Evolutionary conservation across 2,329 filamentous ascomycete species (phyloP), one percentile per base, ranked within the genome.

Genomic region (Calonectria fujianensis): DNA sequence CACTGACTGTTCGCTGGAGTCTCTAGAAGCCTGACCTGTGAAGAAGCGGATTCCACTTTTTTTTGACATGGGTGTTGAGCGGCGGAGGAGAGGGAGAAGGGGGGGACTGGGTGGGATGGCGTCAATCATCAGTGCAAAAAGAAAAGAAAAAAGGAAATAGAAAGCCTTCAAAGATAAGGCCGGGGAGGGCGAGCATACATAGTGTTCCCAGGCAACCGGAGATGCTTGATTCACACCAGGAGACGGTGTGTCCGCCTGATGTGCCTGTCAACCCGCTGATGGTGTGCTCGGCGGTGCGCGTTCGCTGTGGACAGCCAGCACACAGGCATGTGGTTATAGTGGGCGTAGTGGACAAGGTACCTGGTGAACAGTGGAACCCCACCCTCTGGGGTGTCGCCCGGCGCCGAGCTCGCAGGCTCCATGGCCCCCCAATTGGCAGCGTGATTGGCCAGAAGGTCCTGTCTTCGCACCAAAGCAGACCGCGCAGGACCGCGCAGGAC

Each of bases 401-500:
- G 66, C 50, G 71, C 71, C 71, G 66, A 66, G 66, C 66, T 73
- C 71, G 71, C 71, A 66, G 50, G n/a, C 35, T 57, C 65, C 48
- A 69, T 63, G 20, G 39, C 67, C 41, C 67, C 54, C 68, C 57
- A 70, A 64, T 64, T 70, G 41, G n/a, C 32, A 39, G 29, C 32
- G 37, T 80, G 65, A 80, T 80, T 80, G 79, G 79, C 61, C 16
- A 37, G 64, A n/a, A 66, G 57, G 66, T 70, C 48, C 37, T 74
- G 69, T 63, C 51, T 65, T 69, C 74, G 63, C 70, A 78, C 73
- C 75, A 78, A 78, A 79, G 72, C 50, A 70, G 67, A 61, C 31
- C 67, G 70, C 69, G 69, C 70, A 64, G 73, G 74, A 75, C 70
- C 63, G 73, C 71, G 74, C 70, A 79, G 77, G 68, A 77, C 76